These are phyloP conservation scores for Eucalyptus paniculata DNA, from an alignment of 345 rosid species.

Conservation along the genomic window DNA sequence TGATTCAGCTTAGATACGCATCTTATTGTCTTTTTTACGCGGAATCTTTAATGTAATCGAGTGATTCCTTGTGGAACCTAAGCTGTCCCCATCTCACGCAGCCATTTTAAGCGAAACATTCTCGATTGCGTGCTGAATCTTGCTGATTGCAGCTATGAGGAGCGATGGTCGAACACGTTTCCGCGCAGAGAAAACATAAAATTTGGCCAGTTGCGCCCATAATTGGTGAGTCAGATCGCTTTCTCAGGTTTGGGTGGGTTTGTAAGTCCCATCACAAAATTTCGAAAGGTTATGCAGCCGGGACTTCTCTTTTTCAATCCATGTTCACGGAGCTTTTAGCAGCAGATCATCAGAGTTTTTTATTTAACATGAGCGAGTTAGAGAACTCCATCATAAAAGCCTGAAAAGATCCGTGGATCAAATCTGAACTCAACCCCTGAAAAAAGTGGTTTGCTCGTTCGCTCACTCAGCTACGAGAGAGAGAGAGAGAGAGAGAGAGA, in stretches of 20 bases:
- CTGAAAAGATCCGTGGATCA: background rate
- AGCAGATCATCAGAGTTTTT: background rate
- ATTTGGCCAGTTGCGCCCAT: background rate
- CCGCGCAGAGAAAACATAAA: background rate
- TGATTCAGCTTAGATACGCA: background rate
- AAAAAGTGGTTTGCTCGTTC: background rate
- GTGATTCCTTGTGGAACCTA: background rate
- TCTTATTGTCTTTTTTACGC: background rate
- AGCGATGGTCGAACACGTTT: background rate
- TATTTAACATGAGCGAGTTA: background rate
- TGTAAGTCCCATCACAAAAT: background rate
- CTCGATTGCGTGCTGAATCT: background rate
- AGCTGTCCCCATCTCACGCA: background rate
- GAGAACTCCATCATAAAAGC: background rate
- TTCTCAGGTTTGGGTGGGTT: background rate
- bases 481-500: background rate
- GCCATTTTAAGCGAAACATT: background rate
- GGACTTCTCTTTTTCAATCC: background rate
- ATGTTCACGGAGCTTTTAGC: background rate
- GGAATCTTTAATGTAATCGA: background rate
- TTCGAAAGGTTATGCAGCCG: background rate
- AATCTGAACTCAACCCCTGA: background rate
- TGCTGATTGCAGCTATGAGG: background rate
- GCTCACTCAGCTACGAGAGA: background rate
- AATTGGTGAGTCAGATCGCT: background rate